A percentile compares a stretch with the other conserved stretches of the same genome.
phyloP scores from a whole-genome alignment of 2,329 filamentous ascomycete genomes.

The Beauveria sp. region DNA sequence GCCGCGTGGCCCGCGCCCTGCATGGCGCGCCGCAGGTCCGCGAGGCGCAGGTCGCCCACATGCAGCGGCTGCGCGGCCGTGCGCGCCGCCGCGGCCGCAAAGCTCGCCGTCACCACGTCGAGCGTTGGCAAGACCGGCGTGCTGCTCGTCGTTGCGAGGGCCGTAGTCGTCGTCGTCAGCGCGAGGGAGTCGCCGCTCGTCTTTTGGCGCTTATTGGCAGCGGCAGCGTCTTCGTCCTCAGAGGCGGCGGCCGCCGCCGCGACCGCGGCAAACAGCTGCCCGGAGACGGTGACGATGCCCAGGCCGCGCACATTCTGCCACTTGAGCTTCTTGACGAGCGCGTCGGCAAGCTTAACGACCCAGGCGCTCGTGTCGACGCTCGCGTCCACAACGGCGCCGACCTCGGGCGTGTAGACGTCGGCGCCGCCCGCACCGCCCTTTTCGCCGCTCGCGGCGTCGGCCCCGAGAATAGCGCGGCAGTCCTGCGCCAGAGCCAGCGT shows the following conservation, averaged over 20 bases:
- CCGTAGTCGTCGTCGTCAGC: slow-evolving; percentile 16
- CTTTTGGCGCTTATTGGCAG: slow-evolving; percentile 42
- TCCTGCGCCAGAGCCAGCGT: slow-evolving; percentile 72
- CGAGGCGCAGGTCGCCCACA: slow-evolving; percentile 84
- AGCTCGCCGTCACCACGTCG: slow-evolving; percentile 45
- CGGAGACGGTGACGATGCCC: slow-evolving; percentile 88
- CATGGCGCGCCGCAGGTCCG: slow-evolving; percentile 80
- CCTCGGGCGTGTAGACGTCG: slow-evolving; percentile 72
- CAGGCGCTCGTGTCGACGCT: slow-evolving; percentile 97
- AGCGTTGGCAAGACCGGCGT: slow-evolving; percentile 37
- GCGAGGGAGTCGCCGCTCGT: slow-evolving; percentile 28
- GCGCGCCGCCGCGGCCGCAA: slow-evolving; percentile 66
- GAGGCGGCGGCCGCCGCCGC: slow-evolving; percentile 26
- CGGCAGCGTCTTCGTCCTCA: slow-evolving; percentile 38
- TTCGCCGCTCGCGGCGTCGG: slow-evolving; percentile 19
- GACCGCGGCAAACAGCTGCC: slow-evolving; percentile 43
- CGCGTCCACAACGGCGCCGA: slow-evolving; percentile 72
- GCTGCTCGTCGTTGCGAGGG: neutral
- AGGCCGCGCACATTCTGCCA: slow-evolving; percentile 92
- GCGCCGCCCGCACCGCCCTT: slow-evolving; percentile 35
- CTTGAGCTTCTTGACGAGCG: slow-evolving; percentile 75
- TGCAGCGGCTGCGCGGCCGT: slow-evolving; percentile 82
- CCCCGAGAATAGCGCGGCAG: slow-evolving; percentile 60
- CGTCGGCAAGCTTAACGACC: slow-evolving; percentile 83
- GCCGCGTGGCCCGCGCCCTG: slow-evolving; percentile 74